These are phyloP conservation scores for Przewalskia tangutica DNA, from an alignment of 257 asterid genomes.

Conservation along the genomic window DNA sequence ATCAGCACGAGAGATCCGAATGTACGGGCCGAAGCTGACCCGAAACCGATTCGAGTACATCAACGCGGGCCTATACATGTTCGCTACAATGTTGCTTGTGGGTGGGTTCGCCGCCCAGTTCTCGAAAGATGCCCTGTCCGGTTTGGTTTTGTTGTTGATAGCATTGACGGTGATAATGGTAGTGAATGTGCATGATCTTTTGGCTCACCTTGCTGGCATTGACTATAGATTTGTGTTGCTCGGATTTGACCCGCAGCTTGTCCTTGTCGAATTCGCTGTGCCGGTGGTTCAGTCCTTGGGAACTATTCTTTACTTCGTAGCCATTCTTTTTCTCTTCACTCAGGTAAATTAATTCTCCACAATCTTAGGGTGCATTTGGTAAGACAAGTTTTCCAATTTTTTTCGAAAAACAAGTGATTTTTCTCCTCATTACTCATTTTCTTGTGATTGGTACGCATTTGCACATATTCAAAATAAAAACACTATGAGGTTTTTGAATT, in stretches of 20 bases:
- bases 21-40: constrained; percentile 60
- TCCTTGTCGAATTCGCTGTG: constrained; percentile 61
- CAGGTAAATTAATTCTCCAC: constrained; percentile 27
- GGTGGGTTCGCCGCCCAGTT: constrained; percentile 63
- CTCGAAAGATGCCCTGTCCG: constrained; percentile 54
- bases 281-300: constrained; percentile 51
- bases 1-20: constrained; percentile 68
- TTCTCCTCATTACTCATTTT: no score
- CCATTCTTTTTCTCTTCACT: constrained; percentile 56
- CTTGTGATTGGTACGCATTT: no score
- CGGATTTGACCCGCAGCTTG: constrained; percentile 54
- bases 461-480: no score
- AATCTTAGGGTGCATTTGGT: no score
- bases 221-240: constrained; percentile 50
- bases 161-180: constrained; percentile 28
- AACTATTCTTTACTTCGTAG: constrained; percentile 28
- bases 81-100: constrained; percentile 50
- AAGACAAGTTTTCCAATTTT: no score
- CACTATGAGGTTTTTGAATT: no score
- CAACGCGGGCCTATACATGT: constrained; percentile 74
- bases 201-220: constrained; percentile 70
- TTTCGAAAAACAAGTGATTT: no score
- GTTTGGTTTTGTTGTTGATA: constrained; percentile 50
- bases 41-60: constrained; percentile 66
- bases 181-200: constrained; percentile 69